Base-by-base conservation (phyloP, 2,329 filamentous ascomycete genomes). In the Coniochaeta sp. region DNA sequence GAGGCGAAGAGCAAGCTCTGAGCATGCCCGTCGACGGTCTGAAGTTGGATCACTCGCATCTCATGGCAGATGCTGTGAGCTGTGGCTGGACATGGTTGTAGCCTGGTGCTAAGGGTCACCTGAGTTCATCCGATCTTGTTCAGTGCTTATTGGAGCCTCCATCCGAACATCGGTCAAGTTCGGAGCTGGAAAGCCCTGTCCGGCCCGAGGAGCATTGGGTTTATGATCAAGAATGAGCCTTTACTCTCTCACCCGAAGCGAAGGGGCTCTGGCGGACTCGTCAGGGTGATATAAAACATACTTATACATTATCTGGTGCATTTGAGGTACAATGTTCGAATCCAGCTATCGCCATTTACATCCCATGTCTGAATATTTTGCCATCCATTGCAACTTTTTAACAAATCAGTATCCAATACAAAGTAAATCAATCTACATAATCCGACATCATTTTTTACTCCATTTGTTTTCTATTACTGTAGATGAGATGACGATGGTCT, bases 1-100 rank as follows among this genome's bases (percentile, higher is more conserved):
- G 71, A 76, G 8, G 71, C 74, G 55, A 85, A 83, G 78, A 84
- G 81, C 73, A 90, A 88, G 78, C 75, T 90, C 72, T 89, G 77
- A 77, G 56, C 16, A 22, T 11, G 12, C 1, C 22, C 3, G 31
- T 17, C n/a, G 7, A 19, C 6, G 36, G 14, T 4, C 19, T 19
- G 38, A 14, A 3, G 34, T 36, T 36, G 34, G 5, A 9, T 31
- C 28, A 9, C 28, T 31, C 5, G 28, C 28, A 9, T 31, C 34
- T 12, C 34, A 6, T 33, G 31, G 11, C 31, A 33, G 31, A 33
- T 36, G 34, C 6, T 36, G 8, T 36, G 5, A 12, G 3, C 14
- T 12, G 7, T 36, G 34, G 34, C 8, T 36, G 7, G 11, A 36
- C 34, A 36, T 12, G 34, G 34, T 36, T n/a, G 34, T 36, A 14